These are phyloP conservation scores for Paecilomyces dactylethromorphus DNA, from an alignment of 2,329 filamentous ascomycete genomes.

Conservation along the genomic window DNA sequence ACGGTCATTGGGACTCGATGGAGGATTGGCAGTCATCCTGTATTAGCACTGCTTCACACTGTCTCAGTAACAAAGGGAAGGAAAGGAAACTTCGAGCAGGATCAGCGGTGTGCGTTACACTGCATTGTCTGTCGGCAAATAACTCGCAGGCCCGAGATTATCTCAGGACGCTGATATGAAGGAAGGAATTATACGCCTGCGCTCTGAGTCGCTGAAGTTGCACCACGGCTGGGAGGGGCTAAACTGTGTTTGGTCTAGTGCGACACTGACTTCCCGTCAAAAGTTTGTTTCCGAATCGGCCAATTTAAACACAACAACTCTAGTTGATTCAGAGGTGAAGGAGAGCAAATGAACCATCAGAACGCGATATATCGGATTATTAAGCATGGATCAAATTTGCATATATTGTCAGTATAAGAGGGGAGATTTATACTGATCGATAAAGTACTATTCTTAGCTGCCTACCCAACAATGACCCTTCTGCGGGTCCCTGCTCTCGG, in stretches of 20 bases:
- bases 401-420: neutral
- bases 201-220: neutral
- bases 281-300: neutral
- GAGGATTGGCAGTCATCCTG: constrained; percentile 6
- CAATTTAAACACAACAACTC: neutral
- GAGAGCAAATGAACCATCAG: neutral
- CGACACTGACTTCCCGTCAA: neutral
- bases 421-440: neutral
- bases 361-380: neutral
- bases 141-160: neutral
- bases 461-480: neutral
- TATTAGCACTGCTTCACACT: constrained; percentile 6
- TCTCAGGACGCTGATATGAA: neutral
- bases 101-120: neutral
- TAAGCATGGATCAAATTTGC: no score
- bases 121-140: neutral
- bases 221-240: neutral
- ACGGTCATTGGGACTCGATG: neutral
- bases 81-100: neutral
- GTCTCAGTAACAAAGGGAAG: neutral
- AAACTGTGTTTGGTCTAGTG: neutral
- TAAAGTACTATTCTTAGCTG: neutral
- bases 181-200: neutral
- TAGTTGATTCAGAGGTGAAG: neutral
- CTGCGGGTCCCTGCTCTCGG: neutral